Evolutionary conservation across 2,329 filamentous ascomycete genomes (phyloP), one percentile per base, ranked within the genome.

Genomic region (Pseudogymnoascus sp.): DNA sequence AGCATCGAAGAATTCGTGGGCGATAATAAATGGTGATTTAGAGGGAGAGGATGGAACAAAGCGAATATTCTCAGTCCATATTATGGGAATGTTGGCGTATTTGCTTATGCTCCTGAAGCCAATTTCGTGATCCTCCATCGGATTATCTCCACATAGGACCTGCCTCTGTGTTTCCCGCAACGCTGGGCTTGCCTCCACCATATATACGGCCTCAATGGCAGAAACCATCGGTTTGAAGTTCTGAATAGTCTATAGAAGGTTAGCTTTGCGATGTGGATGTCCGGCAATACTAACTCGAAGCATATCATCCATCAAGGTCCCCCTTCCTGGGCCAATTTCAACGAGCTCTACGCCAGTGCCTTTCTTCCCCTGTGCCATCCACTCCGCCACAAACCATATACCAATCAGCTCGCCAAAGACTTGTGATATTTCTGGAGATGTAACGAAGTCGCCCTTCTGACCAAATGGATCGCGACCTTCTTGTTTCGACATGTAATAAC

Each of bases 1-100:
- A 2, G 95, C 95, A 70, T 99, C 95, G 77, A 99, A 99, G 80
- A 99, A 97, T 74, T 99, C 95, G 74, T 99, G 95, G 4, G 95
- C 95, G 59, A 97, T 85, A 65, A 99, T 96, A 75, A 97, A 96
- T 0, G 95, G 93, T 21, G 87, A 90, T 72, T 89, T 90, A 65
- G 83, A 81, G 21, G 85, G 77, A 65, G 84, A 86, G 56, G 63
- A 65, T 60, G 64, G 64, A 56, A 68, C 64, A 26, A 68, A 64
- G 29, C 63, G 59, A 53, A 72, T 79, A 68, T 75, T 89, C 74
- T 97, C 91, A 10, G 90, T 88, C 95, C 95, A 99, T 56, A 91
- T 83, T 40, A 97, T 85, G n/a, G 90, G 86, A 15, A 88, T 81
- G 13, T 82, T 79, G 26, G 84, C 82, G 72, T 95, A 88, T 76